Conservation (phyloP, 2,329 filamentous ascomycete genomes). For the Neodidymelliopsis sp. region DNA sequence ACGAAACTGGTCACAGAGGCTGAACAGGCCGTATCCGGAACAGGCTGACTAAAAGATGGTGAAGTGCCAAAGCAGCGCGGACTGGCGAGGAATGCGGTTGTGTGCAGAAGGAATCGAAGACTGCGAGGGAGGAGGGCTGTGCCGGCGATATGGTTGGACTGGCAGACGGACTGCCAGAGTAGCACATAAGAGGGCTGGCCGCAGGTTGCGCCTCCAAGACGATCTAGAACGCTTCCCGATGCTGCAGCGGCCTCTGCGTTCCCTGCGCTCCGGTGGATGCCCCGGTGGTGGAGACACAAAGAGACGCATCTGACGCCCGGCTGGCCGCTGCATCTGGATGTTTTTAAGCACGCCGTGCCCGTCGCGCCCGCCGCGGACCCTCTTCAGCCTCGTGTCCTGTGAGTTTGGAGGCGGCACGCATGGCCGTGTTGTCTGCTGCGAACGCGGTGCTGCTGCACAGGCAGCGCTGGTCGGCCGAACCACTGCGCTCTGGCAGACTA, state of each 20-base stretch:
- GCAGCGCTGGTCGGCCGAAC: conserved; percentile 2
- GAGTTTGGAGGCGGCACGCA: conserved; percentile 1
- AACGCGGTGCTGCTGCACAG: conserved; percentile 6
- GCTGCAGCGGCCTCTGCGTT: conserved; percentile 35
- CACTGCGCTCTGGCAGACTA: neutral
- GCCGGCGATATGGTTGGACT: conserved; percentile 39
- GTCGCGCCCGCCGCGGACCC: neutral
- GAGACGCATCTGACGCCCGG: conserved; percentile 16
- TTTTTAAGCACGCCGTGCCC: neutral
- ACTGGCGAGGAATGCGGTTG: conserved; percentile 34
- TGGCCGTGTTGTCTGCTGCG: neutral
- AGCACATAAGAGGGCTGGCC: conserved; percentile 36
- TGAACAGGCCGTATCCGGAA: conserved; percentile 30
- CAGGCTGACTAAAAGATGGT: conserved; percentile 27
- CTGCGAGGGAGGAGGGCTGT: conserved; percentile 35
- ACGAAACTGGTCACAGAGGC: conserved; percentile 25
- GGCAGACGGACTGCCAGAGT: conserved; percentile 28
- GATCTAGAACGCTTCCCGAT: conserved; percentile 45
- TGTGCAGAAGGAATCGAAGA: conserved; percentile 32
- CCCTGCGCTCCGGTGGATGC: conserved; percentile 20
- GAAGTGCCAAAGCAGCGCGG: conserved; percentile 24
- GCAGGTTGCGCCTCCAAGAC: conserved; percentile 31
- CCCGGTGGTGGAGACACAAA: conserved; percentile 18
- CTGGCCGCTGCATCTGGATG: conserved; percentile 10
- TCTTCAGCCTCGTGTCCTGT: no score